Evolutionary conservation across 2,329 filamentous ascomycete species (phyloP), one percentile per base, ranked within the genome.

Genomic region (Torrubiella hemipterigena): DNA sequence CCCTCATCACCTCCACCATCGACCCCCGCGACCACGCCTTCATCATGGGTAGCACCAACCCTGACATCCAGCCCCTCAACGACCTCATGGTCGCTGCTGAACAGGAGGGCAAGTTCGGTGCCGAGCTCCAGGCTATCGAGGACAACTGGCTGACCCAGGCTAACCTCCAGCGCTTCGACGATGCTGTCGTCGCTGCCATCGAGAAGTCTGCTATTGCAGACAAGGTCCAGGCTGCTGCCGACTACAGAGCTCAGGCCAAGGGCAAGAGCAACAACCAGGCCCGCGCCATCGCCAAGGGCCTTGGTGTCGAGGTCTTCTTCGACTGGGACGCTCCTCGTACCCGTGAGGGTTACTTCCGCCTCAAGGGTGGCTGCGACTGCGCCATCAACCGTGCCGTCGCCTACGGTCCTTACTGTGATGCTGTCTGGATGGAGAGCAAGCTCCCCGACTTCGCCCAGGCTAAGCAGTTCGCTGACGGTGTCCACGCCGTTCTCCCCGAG

Each of bases 341-440:
- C 14, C 73, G 91, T 32, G 91, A 98, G 65, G 91, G 91, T 10
- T 98, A 80, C 73, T 96, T 94, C 68, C 72, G 91, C 39, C 80
- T 95, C 54, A 71, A 84, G 58, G 91, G 91, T 38, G 91, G 91
- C 37, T 93, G 83, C 49, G 78, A 86, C 56, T 93, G 83, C 55
- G 86, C 87, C 37, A 66, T 96, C 54, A 93, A 91, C 68, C 77
- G 89, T 29, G 89, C 87, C 20, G 63, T 93, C 36, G 85, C 89
- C 6, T 96, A 93, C 52, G 89, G 84, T 0, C 89, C 91, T 3
- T 94, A 93, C 62, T 81, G 81, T 40, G 89, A 96, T 51, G 77
- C 93, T 55, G 93, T 98, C 59, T 98, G 91, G 91, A 98, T 98
- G 91, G 91, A 98, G 73, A 89, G 81, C 64, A 95, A 94, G 65